phyloP scores from a whole-genome alignment of 202 grass and related monocot genomes.

The Hordeum pubiflorum region DNA sequence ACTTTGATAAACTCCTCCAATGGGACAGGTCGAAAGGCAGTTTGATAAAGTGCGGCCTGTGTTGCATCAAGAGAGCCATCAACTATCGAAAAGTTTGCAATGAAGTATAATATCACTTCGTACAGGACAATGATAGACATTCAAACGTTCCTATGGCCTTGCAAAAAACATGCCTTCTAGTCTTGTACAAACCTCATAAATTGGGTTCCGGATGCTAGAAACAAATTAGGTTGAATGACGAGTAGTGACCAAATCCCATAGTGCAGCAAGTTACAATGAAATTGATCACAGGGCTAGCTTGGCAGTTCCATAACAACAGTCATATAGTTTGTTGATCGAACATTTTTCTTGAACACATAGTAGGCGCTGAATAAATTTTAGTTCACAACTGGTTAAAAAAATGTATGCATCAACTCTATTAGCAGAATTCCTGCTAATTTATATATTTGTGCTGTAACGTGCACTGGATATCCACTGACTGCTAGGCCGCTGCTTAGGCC shows the following conservation, averaged over 20 bases:
- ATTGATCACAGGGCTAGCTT: not conserved
- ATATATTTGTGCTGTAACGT: not conserved
- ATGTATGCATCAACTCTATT: not conserved
- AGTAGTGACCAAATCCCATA: not conserved
- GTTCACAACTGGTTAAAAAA: not conserved
- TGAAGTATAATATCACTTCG: not conserved
- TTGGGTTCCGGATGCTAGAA: not conserved
- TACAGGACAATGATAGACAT: not conserved
- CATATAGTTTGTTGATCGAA: not conserved
- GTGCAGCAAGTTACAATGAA: not conserved
- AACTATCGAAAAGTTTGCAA: not conserved
- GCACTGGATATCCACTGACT: not conserved
- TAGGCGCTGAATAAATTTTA: not conserved
- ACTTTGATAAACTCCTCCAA: slow-evolving; percentile 97
- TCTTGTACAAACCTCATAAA: not conserved
- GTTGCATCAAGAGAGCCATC: slow-evolving; percentile 24
- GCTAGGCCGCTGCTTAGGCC: not conserved
- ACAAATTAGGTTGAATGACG: not conserved
- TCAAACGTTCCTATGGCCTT: not conserved
- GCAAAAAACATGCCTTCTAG: not conserved
- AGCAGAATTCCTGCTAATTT: not conserved
- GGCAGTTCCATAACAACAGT: not conserved
- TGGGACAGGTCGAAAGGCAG: slow-evolving; percentile 87
- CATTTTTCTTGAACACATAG: not conserved
- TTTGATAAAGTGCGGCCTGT: slow-evolving; percentile 89